Base-by-base conservation (phyloP, 2,329 filamentous ascomycete genomes). In the Hymenoscyphus fraxineus region DNA sequence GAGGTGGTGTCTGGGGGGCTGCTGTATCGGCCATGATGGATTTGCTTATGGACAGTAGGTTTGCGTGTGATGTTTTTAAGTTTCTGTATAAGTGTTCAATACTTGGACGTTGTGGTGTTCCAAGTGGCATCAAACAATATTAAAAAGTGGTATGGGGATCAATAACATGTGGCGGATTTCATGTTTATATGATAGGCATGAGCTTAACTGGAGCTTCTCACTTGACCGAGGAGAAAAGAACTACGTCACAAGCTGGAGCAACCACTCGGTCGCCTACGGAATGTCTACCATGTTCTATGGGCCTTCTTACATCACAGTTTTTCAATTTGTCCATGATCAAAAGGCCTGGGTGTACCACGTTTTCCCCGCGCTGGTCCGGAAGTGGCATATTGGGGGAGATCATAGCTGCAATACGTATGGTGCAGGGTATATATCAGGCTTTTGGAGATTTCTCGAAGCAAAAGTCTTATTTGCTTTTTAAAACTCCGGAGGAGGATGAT, bases 21-120 rank as follows among this genome's bases (percentile, higher is more conserved):
- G 64, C 64, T 35, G 65, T 51, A 44, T 70, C 68, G 39, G 68
- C 67, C 68, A 71, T 71, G 59, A 56, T 70, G 64, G 61, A 63
- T 58, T 57, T 22, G 62, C 38, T 16, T 66, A 39, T 61, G 58
- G 41, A 22, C 22, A 22, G 44, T 12, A 58, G 65, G 56, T 41
- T 47, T 22, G 41, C 32, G 32, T 60, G 31, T 27, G 15, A 44
- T 59, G 19, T 35, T 59, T 59, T 41, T 15, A 59, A 44, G 22
- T 31, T 22, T 16, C 19, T 15, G 54, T 32, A 57, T 15, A 27
- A 16, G 12, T 57, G 54, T 27, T 51, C 54, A 57, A 57, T 57
- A 4, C 35, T n/a, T 57, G 27, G 10, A 6, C 13, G 16, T 16
- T 35, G 19, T 35, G 6, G 2, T 16, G 32, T 35, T 35, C 35